phyloP scores from a whole-genome alignment of 148 eudicot genomes.

The Chenopodium album region DNA sequence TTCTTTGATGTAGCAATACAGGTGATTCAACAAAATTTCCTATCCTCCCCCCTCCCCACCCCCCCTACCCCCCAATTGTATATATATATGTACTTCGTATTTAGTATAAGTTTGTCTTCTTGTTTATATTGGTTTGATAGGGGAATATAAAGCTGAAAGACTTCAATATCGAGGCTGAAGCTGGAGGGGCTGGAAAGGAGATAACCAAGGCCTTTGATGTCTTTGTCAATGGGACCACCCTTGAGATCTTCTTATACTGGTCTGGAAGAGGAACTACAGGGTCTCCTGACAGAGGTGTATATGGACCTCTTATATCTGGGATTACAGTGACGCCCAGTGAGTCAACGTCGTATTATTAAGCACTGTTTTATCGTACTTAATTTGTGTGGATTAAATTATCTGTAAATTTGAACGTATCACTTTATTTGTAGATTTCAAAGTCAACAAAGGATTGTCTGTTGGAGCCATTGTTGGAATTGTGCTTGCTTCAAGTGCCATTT shows the following conservation, averaged over 20 bases:
- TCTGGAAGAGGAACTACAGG: conserved; percentile 74
- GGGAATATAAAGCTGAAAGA: conserved; percentile 52
- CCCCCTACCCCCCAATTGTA: no score
- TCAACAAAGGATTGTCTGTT: conserved; percentile 41
- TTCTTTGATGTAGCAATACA: conserved; percentile 68
- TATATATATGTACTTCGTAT: no score
- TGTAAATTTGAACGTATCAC: conserved; percentile 8
- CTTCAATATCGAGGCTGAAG: conserved; percentile 55
- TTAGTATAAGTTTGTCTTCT: neutral
- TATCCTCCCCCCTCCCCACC: neutral
- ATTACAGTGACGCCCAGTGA: conserved; percentile 77
- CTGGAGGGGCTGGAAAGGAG: conserved; percentile 59
- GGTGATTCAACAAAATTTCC: neutral
- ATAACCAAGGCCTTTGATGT: conserved; percentile 38
- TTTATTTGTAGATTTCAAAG: conserved; percentile 56
- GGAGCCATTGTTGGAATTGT: conserved; percentile 69
- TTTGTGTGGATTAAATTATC: neutral
- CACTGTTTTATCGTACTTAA: neutral
- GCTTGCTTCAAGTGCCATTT: conserved; percentile 40
- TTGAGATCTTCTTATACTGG: conserved; percentile 80
- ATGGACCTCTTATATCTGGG: conserved; percentile 89
- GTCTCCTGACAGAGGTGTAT: conserved; percentile 58
- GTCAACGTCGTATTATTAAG: conserved; percentile 15
- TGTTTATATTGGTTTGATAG: conserved; percentile 22
- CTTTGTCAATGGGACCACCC: conserved; percentile 53